phyloP scores from a whole-genome alignment of 352 stramenopile genomes.

The Pythium dissimile region DNA sequence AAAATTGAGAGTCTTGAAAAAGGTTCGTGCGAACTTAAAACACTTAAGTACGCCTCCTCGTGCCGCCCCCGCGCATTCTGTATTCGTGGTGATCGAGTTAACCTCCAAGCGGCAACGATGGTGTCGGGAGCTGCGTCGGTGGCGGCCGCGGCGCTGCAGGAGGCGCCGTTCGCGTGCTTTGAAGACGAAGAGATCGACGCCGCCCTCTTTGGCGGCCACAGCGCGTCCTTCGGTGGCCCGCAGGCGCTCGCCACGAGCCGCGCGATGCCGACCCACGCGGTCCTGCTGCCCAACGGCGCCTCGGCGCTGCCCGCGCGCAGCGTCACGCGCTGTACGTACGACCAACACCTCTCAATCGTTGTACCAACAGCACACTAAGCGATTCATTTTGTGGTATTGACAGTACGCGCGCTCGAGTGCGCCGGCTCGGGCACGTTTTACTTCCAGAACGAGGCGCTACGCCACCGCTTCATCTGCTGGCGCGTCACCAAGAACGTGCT shows the following conservation, averaged over 20 bases:
- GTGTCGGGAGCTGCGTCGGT: background rate
- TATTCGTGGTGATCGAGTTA: background rate
- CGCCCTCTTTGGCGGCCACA: too few species aligned
- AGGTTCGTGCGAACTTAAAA: background rate
- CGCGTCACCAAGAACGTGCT: slow-evolving; percentile 71
- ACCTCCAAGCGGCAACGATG: too few species aligned
- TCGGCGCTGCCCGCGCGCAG: slow-evolving; percentile 45
- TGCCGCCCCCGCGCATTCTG: background rate
- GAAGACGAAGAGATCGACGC: slow-evolving; percentile 46
- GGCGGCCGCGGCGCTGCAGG: slow-evolving; percentile 45
- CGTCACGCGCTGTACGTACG: slow-evolving; percentile 55
- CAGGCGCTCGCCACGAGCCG: background rate
- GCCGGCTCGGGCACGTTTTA: slow-evolving; percentile 66
- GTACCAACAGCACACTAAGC: too few species aligned
- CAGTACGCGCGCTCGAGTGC: slow-evolving; percentile 65
- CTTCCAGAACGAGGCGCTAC: slow-evolving; percentile 65
- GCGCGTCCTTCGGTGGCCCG: too few species aligned
- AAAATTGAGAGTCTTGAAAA: too few species aligned
- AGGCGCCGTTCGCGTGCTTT: slow-evolving; percentile 71
- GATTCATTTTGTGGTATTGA: background rate
- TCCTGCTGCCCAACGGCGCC: slow-evolving; percentile 25
- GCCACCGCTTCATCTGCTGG: slow-evolving; percentile 74
- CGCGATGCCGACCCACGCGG: slow-evolving; percentile 38
- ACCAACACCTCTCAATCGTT: too few species aligned
- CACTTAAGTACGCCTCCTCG: background rate